Evolutionary conservation across 352 stramenopile species (phyloP), one percentile per base, ranked within the genome.

Genomic region (Phytophthora cajani): DNA sequence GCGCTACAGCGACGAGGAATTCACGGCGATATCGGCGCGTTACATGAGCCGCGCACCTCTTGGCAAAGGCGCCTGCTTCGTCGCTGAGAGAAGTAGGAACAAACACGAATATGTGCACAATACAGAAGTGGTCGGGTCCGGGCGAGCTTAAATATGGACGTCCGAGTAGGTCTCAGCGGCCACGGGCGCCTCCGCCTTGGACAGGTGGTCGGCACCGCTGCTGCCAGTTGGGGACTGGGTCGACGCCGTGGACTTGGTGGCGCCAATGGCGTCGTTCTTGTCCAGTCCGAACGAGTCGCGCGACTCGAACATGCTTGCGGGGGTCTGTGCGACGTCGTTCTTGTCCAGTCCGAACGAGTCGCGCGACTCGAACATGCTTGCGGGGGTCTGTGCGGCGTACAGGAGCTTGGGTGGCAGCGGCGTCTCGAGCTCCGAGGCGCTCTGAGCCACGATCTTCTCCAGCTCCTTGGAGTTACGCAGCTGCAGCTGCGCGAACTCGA

Each of bases 401-500:
- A 81, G 36, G 23, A 79, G 72, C 60, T 78, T 78, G 33, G 72
- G 60, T 30, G 82, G 73, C 57, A 91, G 59, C 17, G 80, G 75
- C 17, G 40, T 47, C 40, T 47, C 40, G 40, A 47, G 40, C 40
- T 47, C 40, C 12, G 40, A 19, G 40, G 40, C 16, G 14, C 40
- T 47, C 40, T 47, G 40, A 14, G 40, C 40, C 40, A 47, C 40
- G 12, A 47, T 47, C 40, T 47, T 47, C 12, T 47, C 40, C 40
- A 47, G 40, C 40, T 47, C 40, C 40, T 19, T 47, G 0, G 40
- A 47, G 40, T 47, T 47, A 19, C 40, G 40, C 14, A 47, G 40
- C 40, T 47, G 53, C 32, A 60, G 33, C 9, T 62, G n/a, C 0
- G 84, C 80, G 56, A 94, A 95, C 63, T 92, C 80, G 19, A 87